Evolutionary conservation across 2,329 filamentous ascomycete genomes (phyloP), one percentile per base, ranked within the genome.

Genomic region (Paracorniculantispora psalliotae): DNA sequence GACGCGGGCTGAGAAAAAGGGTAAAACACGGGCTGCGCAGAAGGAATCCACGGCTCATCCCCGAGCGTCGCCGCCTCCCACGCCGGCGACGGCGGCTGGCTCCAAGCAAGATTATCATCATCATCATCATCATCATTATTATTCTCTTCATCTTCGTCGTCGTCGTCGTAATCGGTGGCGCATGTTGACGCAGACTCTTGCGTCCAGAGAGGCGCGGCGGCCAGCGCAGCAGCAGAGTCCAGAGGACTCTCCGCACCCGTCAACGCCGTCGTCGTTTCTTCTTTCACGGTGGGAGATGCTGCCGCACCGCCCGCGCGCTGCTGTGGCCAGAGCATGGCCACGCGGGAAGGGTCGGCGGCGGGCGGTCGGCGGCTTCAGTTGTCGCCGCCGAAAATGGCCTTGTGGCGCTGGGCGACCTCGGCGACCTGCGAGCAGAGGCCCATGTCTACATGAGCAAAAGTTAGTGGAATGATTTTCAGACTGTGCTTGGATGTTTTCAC

Each of bases 351-450:
- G 60, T 67, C 63, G 30, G 63, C 58, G 54, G 65, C 66, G 66
- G 63, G 7, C 7, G 39, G 43, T 17, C 65, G 67, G 66, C 65
- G 64, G 57, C 68, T 63, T 75, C 71, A 75, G 65, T 73, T 70
- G 57, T 84, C 82, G 68, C 90, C 92, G 37, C 76, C 67, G 71
- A 97, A 97, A 54, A 97, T 88, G 62, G 85, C 79, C 68, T 88
- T 90, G 70, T 91, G 85, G 52, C 86, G 83, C 74, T 97, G 92
- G 35, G 91, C 94, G 37, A 86, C 87, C 60, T 97, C 90, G 17
- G 96, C 92, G 3, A 97, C 89, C 0, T 88, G 84, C 59, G 90
- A 86, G 61, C 86, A 88, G 35, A 91, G 81, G 56, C 80, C 81
- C 73, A 89, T 90, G 75, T 97, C 92, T 93, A 28, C 13, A 49